phyloP scores from a whole-genome alignment of 176 grass and related monocot species.

The Carex scoparia region DNA sequence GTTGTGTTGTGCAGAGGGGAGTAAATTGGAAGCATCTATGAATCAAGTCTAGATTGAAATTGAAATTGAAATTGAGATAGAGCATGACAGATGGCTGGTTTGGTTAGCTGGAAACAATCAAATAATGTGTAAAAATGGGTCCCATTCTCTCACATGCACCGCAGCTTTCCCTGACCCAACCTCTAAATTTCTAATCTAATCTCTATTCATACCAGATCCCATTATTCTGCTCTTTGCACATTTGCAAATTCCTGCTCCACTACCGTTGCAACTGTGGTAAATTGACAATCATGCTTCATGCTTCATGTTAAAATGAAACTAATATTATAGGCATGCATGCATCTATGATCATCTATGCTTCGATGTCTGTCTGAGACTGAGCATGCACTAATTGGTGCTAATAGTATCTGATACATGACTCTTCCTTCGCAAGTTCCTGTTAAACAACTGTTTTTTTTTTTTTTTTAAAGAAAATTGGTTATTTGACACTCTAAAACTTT shows the following conservation, averaged over 20 bases:
- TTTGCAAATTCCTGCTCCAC: not conserved
- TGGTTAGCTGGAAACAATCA: not conserved
- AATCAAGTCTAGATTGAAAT: constrained; percentile 1
- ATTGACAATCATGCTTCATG: not conserved
- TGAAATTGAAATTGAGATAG: not conserved
- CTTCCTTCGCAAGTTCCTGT: not conserved
- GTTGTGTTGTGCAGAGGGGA: not conserved
- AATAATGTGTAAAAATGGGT: constrained; percentile 1
- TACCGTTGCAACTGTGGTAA: not conserved
- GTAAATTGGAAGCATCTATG: constrained; percentile 26
- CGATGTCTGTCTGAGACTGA: not conserved
- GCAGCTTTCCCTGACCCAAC: not conserved
- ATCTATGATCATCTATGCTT: not conserved
- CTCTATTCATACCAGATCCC: not conserved
- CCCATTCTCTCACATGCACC: constrained; percentile 9
- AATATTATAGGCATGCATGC: not conserved
- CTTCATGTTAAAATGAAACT: not conserved
- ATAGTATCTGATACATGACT: not conserved
- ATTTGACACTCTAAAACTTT: no score
- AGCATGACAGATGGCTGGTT: constrained; percentile 9
- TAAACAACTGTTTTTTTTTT: not conserved
- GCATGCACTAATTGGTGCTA: not conserved
- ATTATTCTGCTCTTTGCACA: not conserved
- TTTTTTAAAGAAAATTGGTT: no score
- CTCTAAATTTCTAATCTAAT: not conserved